Evolutionary conservation across 2,329 filamentous ascomycete genomes (phyloP), one percentile per base, ranked within the genome.

Genomic region (Ceratocystis cubensis): DNA sequence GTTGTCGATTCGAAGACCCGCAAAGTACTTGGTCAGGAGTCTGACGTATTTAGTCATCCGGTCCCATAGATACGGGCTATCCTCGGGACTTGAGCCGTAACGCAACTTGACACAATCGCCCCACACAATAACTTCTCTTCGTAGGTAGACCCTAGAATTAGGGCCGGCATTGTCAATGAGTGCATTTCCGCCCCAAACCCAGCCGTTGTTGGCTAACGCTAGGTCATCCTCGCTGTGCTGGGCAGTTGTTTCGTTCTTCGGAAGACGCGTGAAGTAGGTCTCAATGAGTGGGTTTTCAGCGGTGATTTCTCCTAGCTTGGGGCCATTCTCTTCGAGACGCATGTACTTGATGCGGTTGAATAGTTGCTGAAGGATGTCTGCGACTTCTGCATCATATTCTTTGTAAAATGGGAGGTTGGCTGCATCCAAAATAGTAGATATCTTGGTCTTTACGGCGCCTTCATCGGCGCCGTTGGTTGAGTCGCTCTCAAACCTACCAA

Each of bases 171-270:
- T 94, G 77, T 99, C 94, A 56, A 90, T 82, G 76, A 97, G 83
- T 1, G 94, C 93, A 76, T 97, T 95, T 5, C 93, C 93, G 67
- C 90, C 93, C 94, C 94, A 99, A 7, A 99, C 92, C 94, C 94
- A 99, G 56, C 94, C 94, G 73, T 99, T 99, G 76, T 97, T 97
- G 50, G 87, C 92, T 64, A 99, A 78, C 1, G 90, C 89, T 59
- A 96, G 81, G 56, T 91, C 87, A 67, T 87, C 87, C 1, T 86
- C 81, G 67, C 86, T 86, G 72, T 95, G 88, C 72, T 89, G 86
- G 69, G 85, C 81, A 0, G 94, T 96, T 10, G 81, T 84, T 10
- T 88, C 84, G 71, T 96, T 96, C 37, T 82, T 74, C 1, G 92
- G 89, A 50, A 99, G 80, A 33, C 93, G 85, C 0, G 94, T 97